Conservation (phyloP, 352 stramenopile genomes). For the Globisporangium apiculatum region DNA sequence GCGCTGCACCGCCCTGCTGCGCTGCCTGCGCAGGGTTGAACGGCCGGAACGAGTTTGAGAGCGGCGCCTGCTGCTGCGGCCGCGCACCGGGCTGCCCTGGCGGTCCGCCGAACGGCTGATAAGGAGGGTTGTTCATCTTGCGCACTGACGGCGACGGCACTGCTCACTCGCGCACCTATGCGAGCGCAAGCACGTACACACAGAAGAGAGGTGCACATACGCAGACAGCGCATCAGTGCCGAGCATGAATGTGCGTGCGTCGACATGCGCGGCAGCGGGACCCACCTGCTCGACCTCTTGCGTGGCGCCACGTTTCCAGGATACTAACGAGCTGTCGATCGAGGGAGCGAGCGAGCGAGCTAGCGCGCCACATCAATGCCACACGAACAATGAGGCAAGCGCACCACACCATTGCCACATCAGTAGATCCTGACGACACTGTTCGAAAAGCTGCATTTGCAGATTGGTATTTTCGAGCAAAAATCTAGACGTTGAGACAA, state of each 20-base stretch:
- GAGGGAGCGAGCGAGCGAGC: not conserved
- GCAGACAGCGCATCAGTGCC: not conserved
- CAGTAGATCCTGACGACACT: not conserved
- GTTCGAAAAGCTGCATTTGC: too few species aligned
- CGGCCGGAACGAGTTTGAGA: constrained; percentile 40
- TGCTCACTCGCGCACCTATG: not conserved
- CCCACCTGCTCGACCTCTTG: constrained; percentile 9
- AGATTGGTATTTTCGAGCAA: too few species aligned
- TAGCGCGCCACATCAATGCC: not conserved
- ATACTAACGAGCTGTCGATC: constrained; percentile 3
- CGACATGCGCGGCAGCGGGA: not conserved
- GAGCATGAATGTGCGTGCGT: not conserved
- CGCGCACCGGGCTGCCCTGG: constrained; percentile 19
- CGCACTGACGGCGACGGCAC: constrained; percentile 3
- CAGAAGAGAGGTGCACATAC: not conserved
- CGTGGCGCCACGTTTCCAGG: constrained; percentile 11
- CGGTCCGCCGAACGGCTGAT: constrained; percentile 46
- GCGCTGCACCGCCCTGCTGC: constrained; percentile 22
- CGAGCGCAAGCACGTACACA: not conserved
- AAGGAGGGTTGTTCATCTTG: constrained; percentile 28
- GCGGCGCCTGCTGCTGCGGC: constrained; percentile 27
- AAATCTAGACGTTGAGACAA: too few species aligned
- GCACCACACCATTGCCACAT: not conserved
- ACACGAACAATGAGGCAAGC: not conserved
- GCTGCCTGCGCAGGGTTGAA: constrained; percentile 48